Evolutionary conservation across 495 filamentous ascomycete species (phyloP).

Genomic region (Xylaria venustula): DNA sequence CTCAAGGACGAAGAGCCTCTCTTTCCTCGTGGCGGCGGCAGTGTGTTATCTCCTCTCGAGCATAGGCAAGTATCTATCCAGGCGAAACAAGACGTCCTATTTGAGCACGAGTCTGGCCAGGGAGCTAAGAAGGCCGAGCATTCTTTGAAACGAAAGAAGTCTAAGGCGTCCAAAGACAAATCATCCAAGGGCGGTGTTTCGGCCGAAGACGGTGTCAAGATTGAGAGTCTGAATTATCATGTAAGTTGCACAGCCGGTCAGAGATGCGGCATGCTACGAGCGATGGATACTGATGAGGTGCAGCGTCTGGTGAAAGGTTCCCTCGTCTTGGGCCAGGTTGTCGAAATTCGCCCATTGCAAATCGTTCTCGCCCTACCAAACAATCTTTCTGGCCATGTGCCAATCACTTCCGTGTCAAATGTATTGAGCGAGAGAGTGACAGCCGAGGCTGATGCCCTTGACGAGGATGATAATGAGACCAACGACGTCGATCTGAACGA

Average conservation of each 20-base stretch:
- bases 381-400: conserved; percentile 84
- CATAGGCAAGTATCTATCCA: conserved; percentile 95
- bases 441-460: conserved; percentile 55
- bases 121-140: conserved; percentile 38
- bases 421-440: conserved; percentile 55
- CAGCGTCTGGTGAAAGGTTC: conserved; percentile 81
- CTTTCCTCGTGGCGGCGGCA: conserved; percentile 91
- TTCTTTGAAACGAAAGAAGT: conserved; percentile 52
- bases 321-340: conserved; percentile 81
- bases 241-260: conserved; percentile 40
- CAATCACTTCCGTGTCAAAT: conserved; percentile 86
- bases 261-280: not conserved
- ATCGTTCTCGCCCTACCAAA: conserved; percentile 83
- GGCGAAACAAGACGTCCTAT: conserved; percentile 87
- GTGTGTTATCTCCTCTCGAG: conserved; percentile 87
- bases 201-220: conserved; percentile 60
- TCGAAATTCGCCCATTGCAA: conserved; percentile 75
- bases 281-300: conserved; percentile 36
- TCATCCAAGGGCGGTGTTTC: conserved; percentile 32
- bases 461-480: conserved; percentile 49
- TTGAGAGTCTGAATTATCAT: conserved; percentile 89
- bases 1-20: conserved; percentile 75
- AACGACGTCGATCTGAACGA: conserved; percentile 66
- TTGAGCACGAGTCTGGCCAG: conserved; percentile 69
- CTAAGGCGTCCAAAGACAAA: conserved; percentile 55